phyloP scores from a whole-genome alignment of 139 green algal genomes.

The Coelastrella sp. region DNA sequence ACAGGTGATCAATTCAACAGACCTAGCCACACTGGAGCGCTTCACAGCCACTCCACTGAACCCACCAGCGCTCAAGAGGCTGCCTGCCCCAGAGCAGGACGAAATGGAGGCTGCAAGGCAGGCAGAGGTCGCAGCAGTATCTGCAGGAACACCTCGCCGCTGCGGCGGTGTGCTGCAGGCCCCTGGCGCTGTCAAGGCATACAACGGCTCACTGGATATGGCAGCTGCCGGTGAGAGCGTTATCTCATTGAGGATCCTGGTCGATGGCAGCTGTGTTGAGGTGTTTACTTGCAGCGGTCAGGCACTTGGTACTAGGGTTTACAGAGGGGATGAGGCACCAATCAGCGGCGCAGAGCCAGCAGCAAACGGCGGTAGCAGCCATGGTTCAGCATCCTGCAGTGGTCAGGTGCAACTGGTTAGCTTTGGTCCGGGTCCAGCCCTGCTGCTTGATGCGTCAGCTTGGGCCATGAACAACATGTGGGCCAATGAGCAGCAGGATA shows the following conservation, averaged over 20 bases:
- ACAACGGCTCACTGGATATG: background rate
- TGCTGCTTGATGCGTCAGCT: background rate
- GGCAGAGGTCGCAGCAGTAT: slow-evolving; percentile 6
- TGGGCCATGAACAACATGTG: slow-evolving; percentile 34
- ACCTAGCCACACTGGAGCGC: background rate
- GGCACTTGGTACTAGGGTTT: slow-evolving; percentile 81
- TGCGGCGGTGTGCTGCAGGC: slow-evolving; percentile 5
- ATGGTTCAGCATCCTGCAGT: background rate
- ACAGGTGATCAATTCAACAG: slow-evolving; percentile 44
- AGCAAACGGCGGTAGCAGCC: background rate
- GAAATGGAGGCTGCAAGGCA: background rate
- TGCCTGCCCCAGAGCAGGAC: background rate
- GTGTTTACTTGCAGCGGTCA: slow-evolving; percentile 68
- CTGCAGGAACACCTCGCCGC: background rate
- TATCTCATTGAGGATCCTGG: slow-evolving; percentile 77
- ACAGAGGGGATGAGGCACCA: slow-evolving; percentile 66
- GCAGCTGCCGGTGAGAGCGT: slow-evolving; percentile 1
- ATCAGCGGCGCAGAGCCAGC: background rate
- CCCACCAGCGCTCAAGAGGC: background rate
- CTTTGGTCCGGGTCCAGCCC: background rate
- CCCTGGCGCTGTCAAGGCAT: background rate
- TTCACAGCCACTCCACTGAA: background rate
- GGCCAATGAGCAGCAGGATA: slow-evolving; percentile 7
- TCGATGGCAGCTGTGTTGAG: slow-evolving; percentile 85
- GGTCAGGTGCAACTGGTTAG: slow-evolving; percentile 11